Evolutionary conservation across 495 filamentous ascomycete genomes (phyloP), one percentile per base, ranked within the genome.

Genomic region (Rostrohypoxylon terebratum): DNA sequence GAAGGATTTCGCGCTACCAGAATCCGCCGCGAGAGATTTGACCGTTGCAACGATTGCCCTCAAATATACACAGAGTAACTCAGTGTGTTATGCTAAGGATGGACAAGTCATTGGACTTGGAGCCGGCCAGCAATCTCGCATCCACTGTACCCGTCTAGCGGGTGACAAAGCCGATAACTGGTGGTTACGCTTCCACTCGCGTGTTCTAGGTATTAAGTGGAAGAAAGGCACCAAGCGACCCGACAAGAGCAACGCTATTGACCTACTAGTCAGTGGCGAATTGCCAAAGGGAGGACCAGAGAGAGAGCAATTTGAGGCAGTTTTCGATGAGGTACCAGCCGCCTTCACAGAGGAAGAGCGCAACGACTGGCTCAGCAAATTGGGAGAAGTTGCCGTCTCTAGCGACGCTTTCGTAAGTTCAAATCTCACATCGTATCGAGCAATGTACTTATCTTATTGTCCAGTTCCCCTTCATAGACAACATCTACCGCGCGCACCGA

Each of bases 101-200:
- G 96, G 96, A 14, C 96, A 98, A 81, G 86, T 97, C 79, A 89
- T 99, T 72, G 96, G 96, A 55, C 87, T 99, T 48, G 96, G 96
- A 69, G 96, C 96, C 58, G 96, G 96, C 58, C 96, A 99, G 82
- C 96, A 99, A 83, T 95, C 92, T 68, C 90, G 96, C 72, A 99
- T 99, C 74, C 96, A 98, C 87, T 98, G 96, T 87, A 99, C 96
- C 25, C 91, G 96, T 69, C 88, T 99, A 45, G 96, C 96, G n/a
- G 96, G 96, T 70, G 96, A 97, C 84, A 99, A 99, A 86, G 93
- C 94, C 54, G 96, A 99, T 81, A 97, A 95, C 86, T 99, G 96
- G 96, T 99, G 96, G 96, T 90, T 98, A 83, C 91, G 96, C 74
- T 98, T 97, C 88, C 92, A 97, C 84, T 90, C 93, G 58, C 91